Evolutionary conservation across 176 grass and related monocot genomes (phyloP), one percentile per base, ranked within the genome.

Genomic region (Oryza meridionalis): DNA sequence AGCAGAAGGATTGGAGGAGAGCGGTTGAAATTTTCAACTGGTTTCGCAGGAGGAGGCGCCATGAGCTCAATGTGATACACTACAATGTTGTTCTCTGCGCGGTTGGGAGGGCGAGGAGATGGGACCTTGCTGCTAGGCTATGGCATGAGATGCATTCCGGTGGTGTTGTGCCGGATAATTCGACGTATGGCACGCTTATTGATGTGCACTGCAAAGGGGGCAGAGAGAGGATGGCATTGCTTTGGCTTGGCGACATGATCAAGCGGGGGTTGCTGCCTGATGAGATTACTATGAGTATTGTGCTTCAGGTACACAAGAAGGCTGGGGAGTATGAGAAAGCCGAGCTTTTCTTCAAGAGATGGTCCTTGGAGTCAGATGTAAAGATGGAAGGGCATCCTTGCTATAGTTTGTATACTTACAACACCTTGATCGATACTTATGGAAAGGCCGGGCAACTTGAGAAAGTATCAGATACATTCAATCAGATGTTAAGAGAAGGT

Each of bases 401-500:
- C 77, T 91, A 73, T 70, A 86, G 73, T 71, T 75, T 98, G 79
- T 93, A 97, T 4, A 93, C 90, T 9, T 94, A 93, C 49, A 98
- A 98, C 81, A 94, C 88, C 76, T 90, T 98, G 89, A 88, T 98
- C 64, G 92, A 95, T 84, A 90, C 90, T 77, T 98, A 93, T 13
- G 93, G 86, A 16, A 95, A 98, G 81, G 82, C 91, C 2, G 91
- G 91, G 37, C 77, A 87, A 72, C 85, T 98, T 65, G 85, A 90
- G 37, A 95, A 95, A 73, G 93, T 90, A 77, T 95, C 91, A 46
- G 77, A 86, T 27, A 90, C 74, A 37, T 93, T 98, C 81, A 24
- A 70, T 71, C 89, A 82, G 72, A 98, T 98, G 93, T 62, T 98
- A 87, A 84, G 40, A 44, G 83, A 93, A 82, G 93, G 93, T 43